These are phyloP conservation scores for Leishmania mexicana DNA, from an alignment of 208 protist genomes.

Conservation along the genomic window DNA sequence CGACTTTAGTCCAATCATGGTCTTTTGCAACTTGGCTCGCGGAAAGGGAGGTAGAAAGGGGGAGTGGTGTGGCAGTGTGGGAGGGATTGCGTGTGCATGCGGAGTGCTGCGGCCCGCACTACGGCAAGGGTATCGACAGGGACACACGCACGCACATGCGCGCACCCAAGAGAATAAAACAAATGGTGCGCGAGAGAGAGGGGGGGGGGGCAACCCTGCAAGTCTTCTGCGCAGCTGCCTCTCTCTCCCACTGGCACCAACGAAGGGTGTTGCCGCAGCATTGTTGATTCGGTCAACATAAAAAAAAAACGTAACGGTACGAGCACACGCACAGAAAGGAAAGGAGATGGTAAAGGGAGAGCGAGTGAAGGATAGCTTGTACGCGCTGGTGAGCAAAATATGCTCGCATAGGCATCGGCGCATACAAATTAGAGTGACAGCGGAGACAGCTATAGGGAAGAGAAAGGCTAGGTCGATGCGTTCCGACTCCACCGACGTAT, in stretches of 20 bases:
- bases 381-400: neutral
- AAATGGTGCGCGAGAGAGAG: neutral
- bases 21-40: neutral
- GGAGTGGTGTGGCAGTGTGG: neutral
- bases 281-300: neutral
- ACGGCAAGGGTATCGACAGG: neutral
- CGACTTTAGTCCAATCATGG: slow-evolving; percentile 68
- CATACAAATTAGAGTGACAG: neutral
- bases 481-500: neutral
- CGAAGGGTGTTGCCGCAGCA: neutral
- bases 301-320: neutral
- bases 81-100: neutral
- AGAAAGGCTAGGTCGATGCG: neutral
- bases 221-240: neutral
- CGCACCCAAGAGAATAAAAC: neutral
- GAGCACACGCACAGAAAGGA: neutral
- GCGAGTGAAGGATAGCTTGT: too few species aligned
- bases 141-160: neutral
- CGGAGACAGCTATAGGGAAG: neutral
- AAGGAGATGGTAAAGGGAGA: neutral
- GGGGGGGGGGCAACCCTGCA: too few species aligned
- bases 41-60: neutral
- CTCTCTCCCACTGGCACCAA: neutral
- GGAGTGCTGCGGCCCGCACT: neutral
- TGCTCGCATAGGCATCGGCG: neutral